Percentiles rank a stretch among this genome's conserved stretches.
Evolutionary conservation across 768 basidiomycete genomes (phyloP).

Genomic region (Auricularia sp.): DNA sequence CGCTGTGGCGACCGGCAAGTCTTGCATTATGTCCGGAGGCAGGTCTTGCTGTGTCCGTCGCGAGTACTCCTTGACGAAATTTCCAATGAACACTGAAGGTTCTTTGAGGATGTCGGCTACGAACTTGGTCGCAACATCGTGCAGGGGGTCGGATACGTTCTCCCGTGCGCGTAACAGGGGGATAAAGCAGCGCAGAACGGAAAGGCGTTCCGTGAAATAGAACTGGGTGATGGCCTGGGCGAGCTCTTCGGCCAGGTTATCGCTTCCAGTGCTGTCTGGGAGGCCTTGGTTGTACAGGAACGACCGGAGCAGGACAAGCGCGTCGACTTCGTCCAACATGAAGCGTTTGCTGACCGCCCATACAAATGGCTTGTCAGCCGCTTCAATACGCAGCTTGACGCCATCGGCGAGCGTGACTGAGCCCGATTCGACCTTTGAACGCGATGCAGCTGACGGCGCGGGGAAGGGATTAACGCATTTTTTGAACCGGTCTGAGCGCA

Average conservation of each 20-base stretch:
- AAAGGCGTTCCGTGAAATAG: conserved; percentile 73
- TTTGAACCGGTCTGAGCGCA: conserved; percentile 48
- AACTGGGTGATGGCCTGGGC: conserved; percentile 68
- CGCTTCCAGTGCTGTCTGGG: conserved; percentile 36
- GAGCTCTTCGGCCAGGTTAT: conserved; percentile 45
- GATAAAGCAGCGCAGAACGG: conserved; percentile 55
- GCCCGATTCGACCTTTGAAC: conserved; percentile 55
- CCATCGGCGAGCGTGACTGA: conserved; percentile 62
- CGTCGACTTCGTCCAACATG: conserved; percentile 72
- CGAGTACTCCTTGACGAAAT: conserved; percentile 52
- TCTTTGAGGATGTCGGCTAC: conserved; percentile 57
- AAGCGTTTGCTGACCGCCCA: conserved; percentile 63
- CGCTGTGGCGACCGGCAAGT: conserved; percentile 49
- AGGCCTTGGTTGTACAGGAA: conserved; percentile 73
- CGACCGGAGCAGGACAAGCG: conserved; percentile 61
- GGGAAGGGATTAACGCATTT: conserved; percentile 58
- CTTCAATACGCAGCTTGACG: conserved; percentile 50
- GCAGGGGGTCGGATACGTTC: conserved; percentile 43
- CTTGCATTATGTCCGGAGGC: conserved; percentile 34
- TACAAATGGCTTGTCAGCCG: conserved; percentile 60
- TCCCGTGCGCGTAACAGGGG: conserved; percentile 67
- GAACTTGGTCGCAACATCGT: conserved; percentile 42
- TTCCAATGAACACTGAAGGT: conserved; percentile 49
- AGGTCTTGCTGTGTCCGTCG: conserved; percentile 41
- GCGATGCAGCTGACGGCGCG: conserved; percentile 56